phyloP scores from a whole-genome alignment of 1,284 basidiomycete genomes.

The Cryptococcus depauperatus region DNA sequence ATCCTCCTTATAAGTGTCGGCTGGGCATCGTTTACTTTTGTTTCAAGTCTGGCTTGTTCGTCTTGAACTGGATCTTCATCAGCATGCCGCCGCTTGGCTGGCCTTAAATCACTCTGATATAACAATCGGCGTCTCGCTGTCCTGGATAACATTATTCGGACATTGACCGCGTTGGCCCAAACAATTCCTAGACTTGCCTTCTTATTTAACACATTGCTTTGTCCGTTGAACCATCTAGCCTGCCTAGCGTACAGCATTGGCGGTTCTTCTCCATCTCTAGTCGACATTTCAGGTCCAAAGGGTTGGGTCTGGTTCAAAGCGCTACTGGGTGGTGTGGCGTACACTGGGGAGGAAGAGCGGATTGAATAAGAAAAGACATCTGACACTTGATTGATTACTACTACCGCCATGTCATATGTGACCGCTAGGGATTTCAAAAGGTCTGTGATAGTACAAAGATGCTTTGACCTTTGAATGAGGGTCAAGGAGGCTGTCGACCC shows the following conservation, averaged over 20 bases:
- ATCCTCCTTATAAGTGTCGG: slow-evolving; percentile 44
- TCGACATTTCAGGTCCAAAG: slow-evolving; percentile 2
- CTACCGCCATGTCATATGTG: slow-evolving; percentile 58
- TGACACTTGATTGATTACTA: slow-evolving; percentile 80
- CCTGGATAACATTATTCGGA: slow-evolving; percentile 68
- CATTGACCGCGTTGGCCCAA: slow-evolving; percentile 85
- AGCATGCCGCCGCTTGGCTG: slow-evolving; percentile 5
- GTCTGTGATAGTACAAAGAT: slow-evolving; percentile 58
- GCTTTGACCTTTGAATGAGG: slow-evolving; percentile 60
- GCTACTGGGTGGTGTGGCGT: slow-evolving; percentile 1
- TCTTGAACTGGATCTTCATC: not conserved
- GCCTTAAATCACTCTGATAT: slow-evolving; percentile 30
- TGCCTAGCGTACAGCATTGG: slow-evolving; percentile 60
- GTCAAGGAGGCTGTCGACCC: slow-evolving; percentile 14
- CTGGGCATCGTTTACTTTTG: slow-evolving; percentile 20
- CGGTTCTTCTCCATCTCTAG: slow-evolving; percentile 14
- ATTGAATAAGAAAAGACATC: slow-evolving; percentile 52
- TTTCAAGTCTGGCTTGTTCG: slow-evolving; percentile 1
- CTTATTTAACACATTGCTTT: slow-evolving; percentile 54
- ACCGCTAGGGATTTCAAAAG: slow-evolving; percentile 61
- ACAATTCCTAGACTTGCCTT: slow-evolving; percentile 76
- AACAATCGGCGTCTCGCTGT: slow-evolving; percentile 61
- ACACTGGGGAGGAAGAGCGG: slow-evolving; percentile 3
- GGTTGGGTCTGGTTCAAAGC: not conserved
- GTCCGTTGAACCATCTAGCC: slow-evolving; percentile 61